Evolutionary conservation across 2,329 filamentous ascomycete species (phyloP).

Genomic region (Sphaerulina musiva): DNA sequence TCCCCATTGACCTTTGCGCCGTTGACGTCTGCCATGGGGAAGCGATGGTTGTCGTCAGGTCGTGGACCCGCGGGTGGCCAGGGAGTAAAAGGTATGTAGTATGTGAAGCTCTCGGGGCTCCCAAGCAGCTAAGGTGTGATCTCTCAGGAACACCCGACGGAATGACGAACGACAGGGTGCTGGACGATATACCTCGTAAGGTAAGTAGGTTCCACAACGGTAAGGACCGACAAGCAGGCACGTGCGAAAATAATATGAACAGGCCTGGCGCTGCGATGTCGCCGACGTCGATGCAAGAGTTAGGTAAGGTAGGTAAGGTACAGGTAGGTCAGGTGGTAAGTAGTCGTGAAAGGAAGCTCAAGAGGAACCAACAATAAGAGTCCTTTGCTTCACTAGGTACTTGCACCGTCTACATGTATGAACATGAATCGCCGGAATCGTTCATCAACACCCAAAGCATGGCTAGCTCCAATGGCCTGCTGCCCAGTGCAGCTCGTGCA

Average conservation of each 20-base stretch:
- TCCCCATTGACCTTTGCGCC: conserved; percentile 2
- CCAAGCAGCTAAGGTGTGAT: not conserved
- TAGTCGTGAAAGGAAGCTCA: not conserved
- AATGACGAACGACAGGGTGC: not conserved
- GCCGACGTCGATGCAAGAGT: not conserved
- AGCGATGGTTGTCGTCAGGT: not conserved
- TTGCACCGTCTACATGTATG: conserved; percentile 12
- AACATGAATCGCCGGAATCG: conserved; percentile 5
- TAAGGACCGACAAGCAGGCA: conserved; percentile 13
- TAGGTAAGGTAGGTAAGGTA: too few relatives aligned
- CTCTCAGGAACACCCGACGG: not conserved
- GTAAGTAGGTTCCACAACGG: conserved; percentile 14
- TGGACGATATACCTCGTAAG: not conserved
- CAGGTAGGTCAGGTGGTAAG: too few relatives aligned
- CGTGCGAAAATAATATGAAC: conserved; percentile 1
- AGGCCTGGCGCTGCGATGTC: not conserved
- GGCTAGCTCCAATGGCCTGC: conserved; percentile 7
- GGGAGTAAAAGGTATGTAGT: not conserved
- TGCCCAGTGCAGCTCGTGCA: conserved; percentile 7
- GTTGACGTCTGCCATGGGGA: conserved; percentile 12
- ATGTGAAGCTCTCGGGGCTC: not conserved
- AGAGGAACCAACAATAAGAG: not conserved
- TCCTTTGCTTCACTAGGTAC: not conserved
- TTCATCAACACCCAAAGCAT: conserved; percentile 2
- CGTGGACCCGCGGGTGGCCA: not conserved